These are phyloP conservation scores for Opeltia flavorubescens DNA, from an alignment of 495 filamentous ascomycete species.

Conservation along the genomic window DNA sequence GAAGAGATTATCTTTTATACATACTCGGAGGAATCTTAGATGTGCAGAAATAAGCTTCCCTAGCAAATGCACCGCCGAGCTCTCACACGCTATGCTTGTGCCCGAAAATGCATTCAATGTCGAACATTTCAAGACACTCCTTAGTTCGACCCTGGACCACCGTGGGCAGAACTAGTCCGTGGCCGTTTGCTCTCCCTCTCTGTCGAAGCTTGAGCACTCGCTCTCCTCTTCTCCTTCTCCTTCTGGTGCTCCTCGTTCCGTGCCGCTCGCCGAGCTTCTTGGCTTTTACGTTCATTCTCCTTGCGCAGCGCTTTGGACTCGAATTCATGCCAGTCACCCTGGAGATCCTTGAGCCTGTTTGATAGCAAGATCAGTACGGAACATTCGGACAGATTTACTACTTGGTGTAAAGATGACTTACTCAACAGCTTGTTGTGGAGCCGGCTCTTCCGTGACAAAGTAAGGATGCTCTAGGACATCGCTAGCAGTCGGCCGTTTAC, in stretches of 20 bases:
- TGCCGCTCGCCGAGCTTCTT: slow-evolving; percentile 49
- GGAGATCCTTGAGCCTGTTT: slow-evolving; percentile 58
- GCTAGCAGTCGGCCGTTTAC: slow-evolving; percentile 67
- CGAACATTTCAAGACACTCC: neutral
- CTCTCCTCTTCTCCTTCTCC: slow-evolving; percentile 37
- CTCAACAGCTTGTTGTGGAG: slow-evolving; percentile 66
- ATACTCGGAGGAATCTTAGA: no score
- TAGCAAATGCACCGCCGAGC: neutral
- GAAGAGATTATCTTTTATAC: neutral
- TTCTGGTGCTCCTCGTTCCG: slow-evolving; percentile 30
- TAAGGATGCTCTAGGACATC: slow-evolving; percentile 84
- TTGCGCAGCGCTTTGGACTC: slow-evolving; percentile 92
- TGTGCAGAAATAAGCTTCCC: neutral
- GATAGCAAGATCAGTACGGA: slow-evolving; percentile 15
- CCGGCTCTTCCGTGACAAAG: slow-evolving; percentile 72
- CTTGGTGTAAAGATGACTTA: slow-evolving; percentile 32
- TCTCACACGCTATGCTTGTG: slow-evolving; percentile 9
- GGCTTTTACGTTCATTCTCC: slow-evolving; percentile 68
- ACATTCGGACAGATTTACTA: slow-evolving; percentile 11
- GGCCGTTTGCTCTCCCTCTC: slow-evolving; percentile 14
- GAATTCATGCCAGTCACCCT: slow-evolving; percentile 98
- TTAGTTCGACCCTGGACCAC: slow-evolving; percentile 8
- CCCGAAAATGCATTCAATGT: neutral
- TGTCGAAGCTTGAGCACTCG: slow-evolving; percentile 10
- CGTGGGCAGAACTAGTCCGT: slow-evolving; percentile 12